Evolutionary conservation across 441 rosid genomes (phyloP).

Genomic region (Euphorbia schlechtendalii): DNA sequence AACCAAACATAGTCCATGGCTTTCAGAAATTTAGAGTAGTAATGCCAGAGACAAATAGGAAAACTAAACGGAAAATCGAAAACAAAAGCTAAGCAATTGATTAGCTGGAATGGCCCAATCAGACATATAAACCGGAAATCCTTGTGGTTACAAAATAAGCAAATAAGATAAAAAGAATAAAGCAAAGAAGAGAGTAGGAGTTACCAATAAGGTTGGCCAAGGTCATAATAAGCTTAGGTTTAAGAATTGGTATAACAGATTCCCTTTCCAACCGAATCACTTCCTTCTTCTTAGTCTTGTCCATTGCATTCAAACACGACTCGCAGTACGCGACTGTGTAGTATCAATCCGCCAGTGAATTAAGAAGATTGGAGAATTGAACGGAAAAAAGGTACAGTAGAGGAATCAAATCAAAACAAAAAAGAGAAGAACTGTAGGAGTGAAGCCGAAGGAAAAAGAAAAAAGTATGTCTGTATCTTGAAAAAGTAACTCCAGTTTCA

Average conservation of each 20-base stretch:
- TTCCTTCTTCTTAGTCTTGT: slow-evolving; percentile 42
- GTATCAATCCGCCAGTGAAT: not conserved
- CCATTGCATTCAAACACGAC: not conserved
- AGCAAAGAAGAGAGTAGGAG: not conserved
- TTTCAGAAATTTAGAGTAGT: not conserved
- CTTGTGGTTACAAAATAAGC: not conserved
- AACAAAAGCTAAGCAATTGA: not conserved
- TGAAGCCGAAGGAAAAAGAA: not conserved
- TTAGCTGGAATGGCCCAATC: not conserved
- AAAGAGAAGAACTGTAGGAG: not conserved
- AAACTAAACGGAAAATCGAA: not conserved
- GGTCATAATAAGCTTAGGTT: slow-evolving; percentile 67
- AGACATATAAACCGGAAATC: not conserved
- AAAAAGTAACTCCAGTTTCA: slow-evolving; percentile 3
- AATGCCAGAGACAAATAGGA: too few species aligned
- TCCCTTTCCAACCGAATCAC: slow-evolving; percentile 77
- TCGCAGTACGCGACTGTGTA: not conserved
- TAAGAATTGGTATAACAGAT: slow-evolving; percentile 83
- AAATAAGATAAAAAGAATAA: not conserved
- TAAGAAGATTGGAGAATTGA: not conserved
- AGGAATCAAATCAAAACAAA: not conserved
- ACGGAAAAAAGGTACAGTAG: too few species aligned
- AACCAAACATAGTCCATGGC: not conserved
- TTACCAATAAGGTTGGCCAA: slow-evolving; percentile 78
- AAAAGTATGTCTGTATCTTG: not conserved